Base-by-base conservation (phyloP, 495 filamentous ascomycete species). In the Xylaria intraflava region DNA sequence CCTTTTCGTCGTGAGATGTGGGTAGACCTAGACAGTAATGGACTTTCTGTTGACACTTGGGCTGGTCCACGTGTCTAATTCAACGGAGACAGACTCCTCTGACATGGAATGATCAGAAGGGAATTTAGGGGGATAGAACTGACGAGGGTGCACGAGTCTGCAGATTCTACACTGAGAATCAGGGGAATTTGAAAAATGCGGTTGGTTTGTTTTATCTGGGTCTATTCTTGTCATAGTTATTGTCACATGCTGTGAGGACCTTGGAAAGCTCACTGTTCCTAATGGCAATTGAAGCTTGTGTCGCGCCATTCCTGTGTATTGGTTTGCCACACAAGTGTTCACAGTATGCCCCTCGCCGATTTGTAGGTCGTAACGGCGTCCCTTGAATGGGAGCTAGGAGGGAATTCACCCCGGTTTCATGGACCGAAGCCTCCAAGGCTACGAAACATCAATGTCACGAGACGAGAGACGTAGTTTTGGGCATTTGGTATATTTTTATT, bases 401-500 rank as follows among this genome's bases (percentile, higher is more conserved):
- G 6, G 24, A 49, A 33, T 45, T 24, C 33, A 27, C 27, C 11
- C 22, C 14, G 31, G 42, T 31, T 20, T 40, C 38, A 46, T 46
- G 3, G 35, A 33, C 33, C 9, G 17, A 14, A 4, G 20, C n/a
- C 22, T 17, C 33, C 12, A 43, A 16, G 23, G n/a, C 23, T 43
- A 30, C 16, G n/a, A 31, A n/a, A 40, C 8, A 46, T 53, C 51
- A 40, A 8, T 31, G 24, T 46, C 23, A 53, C 31, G 24, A 46
- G 31, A 29, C 12, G 31, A 40, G 29, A 6, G 10, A 10, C n/a
- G 29, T 30, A 53, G 41, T 41, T 22, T 61, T 61, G 52, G 50
- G 59, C 46, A 61, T 64, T n/a, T 63, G 58, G 60, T 66, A 61
- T 63, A 57, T 59, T 63, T 47, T 66, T 63, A 46, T 61, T 57